Evolutionary conservation across 768 basidiomycete genomes (phyloP).

Genomic region (Lentinula sp.): DNA sequence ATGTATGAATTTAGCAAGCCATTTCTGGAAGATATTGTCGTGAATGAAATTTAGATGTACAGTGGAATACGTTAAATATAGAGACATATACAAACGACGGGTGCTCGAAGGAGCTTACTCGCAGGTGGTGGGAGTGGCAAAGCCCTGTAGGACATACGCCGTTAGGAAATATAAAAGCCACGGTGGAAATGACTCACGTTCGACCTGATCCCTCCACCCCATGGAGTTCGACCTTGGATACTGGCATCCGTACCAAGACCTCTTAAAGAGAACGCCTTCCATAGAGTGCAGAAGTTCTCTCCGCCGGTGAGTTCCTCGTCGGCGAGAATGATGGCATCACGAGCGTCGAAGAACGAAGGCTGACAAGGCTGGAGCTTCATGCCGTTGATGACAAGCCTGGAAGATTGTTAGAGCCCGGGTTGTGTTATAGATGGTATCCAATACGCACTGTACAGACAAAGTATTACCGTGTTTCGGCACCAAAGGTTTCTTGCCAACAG

Average conservation of each 20-base stretch:
- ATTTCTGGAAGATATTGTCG: background rate
- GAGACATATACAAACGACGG: background rate
- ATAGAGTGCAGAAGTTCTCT: conserved; percentile 86
- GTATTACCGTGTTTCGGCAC: conserved; percentile 93
- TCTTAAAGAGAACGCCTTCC: conserved; percentile 77
- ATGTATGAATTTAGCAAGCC: background rate
- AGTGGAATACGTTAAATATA: background rate
- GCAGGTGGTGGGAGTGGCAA: background rate
- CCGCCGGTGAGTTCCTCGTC: conserved; percentile 88
- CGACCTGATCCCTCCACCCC: conserved; percentile 86
- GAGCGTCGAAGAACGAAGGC: conserved; percentile 85
- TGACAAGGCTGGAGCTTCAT: conserved; percentile 96
- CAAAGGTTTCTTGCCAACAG: conserved; percentile 46
- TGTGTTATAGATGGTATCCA: conserved; percentile 2
- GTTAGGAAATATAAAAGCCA: background rate
- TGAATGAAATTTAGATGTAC: background rate
- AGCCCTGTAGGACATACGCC: background rate
- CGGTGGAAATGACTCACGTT: conserved; percentile 29
- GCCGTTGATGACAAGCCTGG: conserved; percentile 72
- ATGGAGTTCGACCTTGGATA: conserved; percentile 75
- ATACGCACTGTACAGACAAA: conserved; percentile 60
- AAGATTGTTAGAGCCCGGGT: background rate
- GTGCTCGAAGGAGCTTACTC: background rate
- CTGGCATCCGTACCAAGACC: conserved; percentile 78
- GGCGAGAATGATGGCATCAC: conserved; percentile 87